Base-by-base conservation (phyloP, 164 flowering plant genomes). In the Macadamia integrifolia region DNA sequence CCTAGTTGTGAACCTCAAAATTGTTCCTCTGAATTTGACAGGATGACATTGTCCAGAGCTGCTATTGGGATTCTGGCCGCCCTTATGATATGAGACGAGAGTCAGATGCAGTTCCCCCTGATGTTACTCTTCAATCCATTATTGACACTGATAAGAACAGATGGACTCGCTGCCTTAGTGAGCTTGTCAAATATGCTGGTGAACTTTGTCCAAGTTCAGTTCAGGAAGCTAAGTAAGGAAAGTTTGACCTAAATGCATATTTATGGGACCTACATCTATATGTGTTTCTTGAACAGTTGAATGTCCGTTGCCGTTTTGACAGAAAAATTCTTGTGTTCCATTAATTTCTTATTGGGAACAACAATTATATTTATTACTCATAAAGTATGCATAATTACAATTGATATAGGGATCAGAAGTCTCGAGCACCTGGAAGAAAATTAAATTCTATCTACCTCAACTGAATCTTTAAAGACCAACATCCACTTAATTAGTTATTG, bases 111-210 rank as follows among this genome's bases (percentile, higher is more conserved):
- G 84, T 92, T 71, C 96, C 99, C 77, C 81, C 87, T 65, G 99
- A 95, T 70, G 89, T 89, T 52, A 89, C 92, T 50, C 89, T 95
- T 74, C 97, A 89, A 57, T 88, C 96, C 72, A 91, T 95, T 74
- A 81, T 92, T 80, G 99, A 95, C 78, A 88, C 93, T 75, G 97
- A 95, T 79, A 95, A 92, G 76, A 87, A 81, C 67, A 85, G 97
- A 79, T 95, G 98, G 98, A 96, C 93, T 52, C 86, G 97, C 23
- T 92, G 98, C 75, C 94, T 95, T 29, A 89, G 98, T 81, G 99
- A 90, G 75, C 88, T 95, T 69, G 88, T 92, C 71, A 95, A 88
- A 76, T 90, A 95, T 82, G 89, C 91, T 77, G 87, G 89, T 75
- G 97, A 90, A 71, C 85, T 95, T 53, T 92, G 99, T 76, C 97